phyloP scores from a whole-genome alignment of 805 yeast genomes.

The Ogataea glucozyma region DNA sequence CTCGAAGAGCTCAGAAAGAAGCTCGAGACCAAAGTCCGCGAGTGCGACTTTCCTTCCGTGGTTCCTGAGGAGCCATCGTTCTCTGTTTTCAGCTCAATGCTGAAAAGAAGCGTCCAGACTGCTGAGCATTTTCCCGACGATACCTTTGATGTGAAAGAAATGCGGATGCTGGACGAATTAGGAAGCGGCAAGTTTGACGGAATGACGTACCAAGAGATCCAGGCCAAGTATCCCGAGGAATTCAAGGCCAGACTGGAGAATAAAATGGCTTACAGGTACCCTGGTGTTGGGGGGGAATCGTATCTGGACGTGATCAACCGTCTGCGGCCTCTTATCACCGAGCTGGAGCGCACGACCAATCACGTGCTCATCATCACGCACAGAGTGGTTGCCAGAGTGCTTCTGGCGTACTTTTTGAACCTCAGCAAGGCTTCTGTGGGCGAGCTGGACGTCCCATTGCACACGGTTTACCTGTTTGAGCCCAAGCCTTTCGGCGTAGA shows the following conservation, averaged over 20 bases:
- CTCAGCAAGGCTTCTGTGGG: constrained; percentile 78
- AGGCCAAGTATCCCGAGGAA: constrained; percentile 69
- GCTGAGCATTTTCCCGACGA: constrained; percentile 75
- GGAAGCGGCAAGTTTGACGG: constrained; percentile 95
- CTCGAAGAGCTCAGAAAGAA: constrained; percentile 51
- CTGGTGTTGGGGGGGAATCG: constrained; percentile 97
- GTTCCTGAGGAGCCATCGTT: constrained; percentile 70
- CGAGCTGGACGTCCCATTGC: constrained; percentile 89
- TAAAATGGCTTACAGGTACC: constrained; percentile 85
- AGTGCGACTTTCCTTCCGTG: constrained; percentile 10
- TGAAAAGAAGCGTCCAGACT: constrained; percentile 75
- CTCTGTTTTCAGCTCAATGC: constrained; percentile 92
- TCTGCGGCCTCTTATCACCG: constrained; percentile 85
- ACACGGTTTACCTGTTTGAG: constrained; percentile 85
- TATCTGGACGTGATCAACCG: constrained; percentile 91
- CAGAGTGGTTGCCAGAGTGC: constrained; percentile 84
- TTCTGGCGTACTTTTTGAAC: constrained; percentile 87
- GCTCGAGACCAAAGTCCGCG: constrained; percentile 24
- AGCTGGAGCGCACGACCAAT: constrained; percentile 87
- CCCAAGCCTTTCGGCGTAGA: constrained; percentile 96
- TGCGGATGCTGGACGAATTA: constrained; percentile 90
- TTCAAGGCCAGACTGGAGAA: constrained; percentile 72
- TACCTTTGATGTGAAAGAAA: constrained; percentile 74
- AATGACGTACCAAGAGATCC: constrained; percentile 87
- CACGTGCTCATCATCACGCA: constrained; percentile 84